Evolutionary conservation across 495 filamentous ascomycete species (phyloP).

Genomic region (Penicillium egyptiacum): DNA sequence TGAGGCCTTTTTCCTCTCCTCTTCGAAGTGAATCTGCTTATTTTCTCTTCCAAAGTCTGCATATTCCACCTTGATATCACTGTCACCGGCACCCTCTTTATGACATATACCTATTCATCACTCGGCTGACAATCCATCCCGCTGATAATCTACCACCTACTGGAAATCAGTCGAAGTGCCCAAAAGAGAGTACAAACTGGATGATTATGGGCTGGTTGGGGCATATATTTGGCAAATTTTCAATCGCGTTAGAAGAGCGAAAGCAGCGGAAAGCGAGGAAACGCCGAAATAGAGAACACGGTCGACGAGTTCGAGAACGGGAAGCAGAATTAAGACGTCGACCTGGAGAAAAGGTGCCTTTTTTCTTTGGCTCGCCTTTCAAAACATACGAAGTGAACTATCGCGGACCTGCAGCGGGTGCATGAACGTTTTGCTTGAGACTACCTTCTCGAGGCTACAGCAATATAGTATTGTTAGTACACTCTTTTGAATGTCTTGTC

Average conservation of each 20-base stretch:
- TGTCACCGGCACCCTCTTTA: not conserved
- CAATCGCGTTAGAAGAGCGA: not conserved
- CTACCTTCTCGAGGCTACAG: not conserved
- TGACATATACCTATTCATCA: not conserved
- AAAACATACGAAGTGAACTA: not conserved
- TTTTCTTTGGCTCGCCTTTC: not conserved
- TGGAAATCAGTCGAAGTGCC: not conserved
- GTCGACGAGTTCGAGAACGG: not conserved
- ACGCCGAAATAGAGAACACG: not conserved
- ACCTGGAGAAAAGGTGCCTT: not conserved
- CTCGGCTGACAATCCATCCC: too few relatives aligned
- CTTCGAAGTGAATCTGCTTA: too few relatives aligned
- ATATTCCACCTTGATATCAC: not conserved
- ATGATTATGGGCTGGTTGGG: not conserved
- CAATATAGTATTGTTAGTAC: not conserved
- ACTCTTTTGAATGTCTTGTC: not conserved
- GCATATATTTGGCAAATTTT: not conserved
- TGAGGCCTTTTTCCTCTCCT: too few relatives aligned
- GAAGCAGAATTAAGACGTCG: not conserved
- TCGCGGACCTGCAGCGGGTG: not conserved
- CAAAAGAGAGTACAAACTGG: not conserved
- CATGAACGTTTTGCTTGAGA: not conserved
- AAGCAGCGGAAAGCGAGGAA: not conserved
- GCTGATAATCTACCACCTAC: too few relatives aligned
- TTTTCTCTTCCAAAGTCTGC: not conserved